These are phyloP conservation scores for Fusarium sp. DNA, from an alignment of 2,329 filamentous ascomycete species.

Conservation along the genomic window DNA sequence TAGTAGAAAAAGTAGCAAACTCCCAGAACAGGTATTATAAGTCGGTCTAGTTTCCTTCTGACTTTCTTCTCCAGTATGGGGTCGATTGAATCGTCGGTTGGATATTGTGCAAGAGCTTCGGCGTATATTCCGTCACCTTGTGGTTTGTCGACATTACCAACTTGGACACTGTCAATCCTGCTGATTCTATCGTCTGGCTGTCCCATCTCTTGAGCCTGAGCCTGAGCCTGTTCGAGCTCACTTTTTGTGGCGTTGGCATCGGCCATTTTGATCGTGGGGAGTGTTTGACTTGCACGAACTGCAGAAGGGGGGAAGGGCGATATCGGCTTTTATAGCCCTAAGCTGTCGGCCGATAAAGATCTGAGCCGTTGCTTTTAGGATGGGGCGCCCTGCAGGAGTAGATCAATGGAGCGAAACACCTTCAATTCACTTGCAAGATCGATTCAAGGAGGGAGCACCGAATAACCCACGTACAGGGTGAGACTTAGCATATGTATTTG, in stretches of 20 bases:
- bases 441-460: neutral
- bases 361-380: neutral
- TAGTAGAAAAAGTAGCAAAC: conserved; percentile 56
- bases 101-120: conserved; percentile 50
- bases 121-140: conserved; percentile 44
- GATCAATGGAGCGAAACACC: neutral
- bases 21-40: conserved; percentile 51
- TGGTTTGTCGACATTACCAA: conserved; percentile 5
- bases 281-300: neutral
- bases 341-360: neutral
- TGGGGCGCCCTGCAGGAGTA: neutral
- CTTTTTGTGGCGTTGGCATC: neutral
- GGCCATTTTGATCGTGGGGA: neutral
- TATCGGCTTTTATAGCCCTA: neutral
- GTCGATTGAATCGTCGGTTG: conserved; percentile 51
- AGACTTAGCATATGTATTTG: neutral
- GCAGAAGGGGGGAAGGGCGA: neutral
- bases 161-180: neutral
- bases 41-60: conserved; percentile 50
- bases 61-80: conserved; percentile 46
- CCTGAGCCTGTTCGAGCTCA: neutral
- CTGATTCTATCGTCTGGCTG: neutral
- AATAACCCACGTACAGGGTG: neutral
- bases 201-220: conserved; percentile 1
- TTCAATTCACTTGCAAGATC: neutral